These are phyloP conservation scores for Tillandsia fasciculata DNA, from an alignment of 176 grass and related monocot species.

Conservation along the genomic window DNA sequence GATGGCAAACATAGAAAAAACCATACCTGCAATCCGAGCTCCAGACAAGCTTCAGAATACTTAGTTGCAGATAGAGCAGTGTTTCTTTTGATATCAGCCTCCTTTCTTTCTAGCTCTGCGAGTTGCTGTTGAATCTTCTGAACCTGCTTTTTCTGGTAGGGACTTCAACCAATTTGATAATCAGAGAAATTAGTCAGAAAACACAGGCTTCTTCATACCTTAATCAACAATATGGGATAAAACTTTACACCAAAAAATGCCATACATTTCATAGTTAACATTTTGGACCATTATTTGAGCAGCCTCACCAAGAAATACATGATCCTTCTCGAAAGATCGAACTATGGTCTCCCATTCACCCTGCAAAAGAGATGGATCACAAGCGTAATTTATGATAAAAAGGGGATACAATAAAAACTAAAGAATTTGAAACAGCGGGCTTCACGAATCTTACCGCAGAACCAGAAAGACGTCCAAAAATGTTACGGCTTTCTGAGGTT, in stretches of 20 bases:
- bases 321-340: conserved; percentile 82
- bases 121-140: conserved; percentile 94
- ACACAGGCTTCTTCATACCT: not conserved
- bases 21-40: conserved; percentile 69
- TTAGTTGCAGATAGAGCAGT: conserved; percentile 63
- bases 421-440: not conserved
- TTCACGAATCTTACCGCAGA: conserved; percentile 44
- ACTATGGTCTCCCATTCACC: conserved; percentile 84
- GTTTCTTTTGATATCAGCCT: conserved; percentile 77
- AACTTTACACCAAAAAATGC: not conserved
- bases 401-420: not conserved
- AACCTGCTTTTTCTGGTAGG: conserved; percentile 84
- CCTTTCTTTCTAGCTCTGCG: conserved; percentile 69
- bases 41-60: conserved; percentile 82
- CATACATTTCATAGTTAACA: conserved; percentile 98
- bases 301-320: conserved; percentile 83
- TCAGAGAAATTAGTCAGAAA: not conserved
- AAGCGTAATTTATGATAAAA: not conserved
- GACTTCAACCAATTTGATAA: conserved; percentile 39
- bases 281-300: conserved; percentile 92
- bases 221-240: not conserved
- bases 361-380: conserved; percentile 20
- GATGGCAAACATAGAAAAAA: conserved; percentile 3
- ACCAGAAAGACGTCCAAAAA: conserved; percentile 87
- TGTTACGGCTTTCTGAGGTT: conserved; percentile 69